Percentiles rank a stretch among this genome's conserved stretches.
Evolutionary conservation across 352 stramenopile species (phyloP).

Genomic region (Pythium sp.): DNA sequence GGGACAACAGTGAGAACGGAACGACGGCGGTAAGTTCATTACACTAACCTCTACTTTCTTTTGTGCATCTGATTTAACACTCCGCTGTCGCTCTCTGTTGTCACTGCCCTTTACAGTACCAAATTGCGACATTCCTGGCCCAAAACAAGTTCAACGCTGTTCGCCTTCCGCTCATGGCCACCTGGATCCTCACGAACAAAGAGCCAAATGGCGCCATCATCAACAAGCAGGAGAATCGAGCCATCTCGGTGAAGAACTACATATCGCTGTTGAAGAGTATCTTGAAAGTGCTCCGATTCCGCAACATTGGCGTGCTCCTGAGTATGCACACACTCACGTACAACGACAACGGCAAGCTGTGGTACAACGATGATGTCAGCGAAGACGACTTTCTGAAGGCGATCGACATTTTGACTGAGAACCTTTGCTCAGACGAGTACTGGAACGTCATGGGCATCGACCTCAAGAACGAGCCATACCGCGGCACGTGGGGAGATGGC

Average conservation of each 20-base stretch:
- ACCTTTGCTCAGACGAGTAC: conserved; percentile 31
- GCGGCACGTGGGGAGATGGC: conserved; percentile 32
- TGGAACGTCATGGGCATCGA: conserved; percentile 45
- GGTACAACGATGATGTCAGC: conserved; percentile 34
- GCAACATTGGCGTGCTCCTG: conserved; percentile 55
- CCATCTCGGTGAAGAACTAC: conserved; percentile 50
- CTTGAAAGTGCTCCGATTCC: conserved; percentile 49
- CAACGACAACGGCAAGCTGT: conserved; percentile 40
- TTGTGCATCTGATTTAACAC: neutral
- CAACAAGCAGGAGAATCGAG: conserved; percentile 58
- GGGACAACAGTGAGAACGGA: conserved; percentile 67
- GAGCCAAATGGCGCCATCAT: conserved; percentile 41
- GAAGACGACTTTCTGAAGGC: conserved; percentile 29
- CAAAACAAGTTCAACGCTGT: conserved; percentile 80
- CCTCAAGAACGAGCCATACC: conserved; percentile 39
- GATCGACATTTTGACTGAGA: conserved; percentile 30
- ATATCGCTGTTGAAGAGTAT: conserved; percentile 49
- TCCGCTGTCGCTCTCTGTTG: neutral
- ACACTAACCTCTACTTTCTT: neutral
- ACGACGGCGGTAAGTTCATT: conserved; percentile 49
- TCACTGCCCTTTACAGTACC: conserved; percentile 29
- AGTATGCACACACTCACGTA: conserved; percentile 62
- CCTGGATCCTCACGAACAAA: conserved; percentile 60
- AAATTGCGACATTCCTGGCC: conserved; percentile 60
- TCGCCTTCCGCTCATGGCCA: conserved; percentile 59